A percentile compares a stretch with the other conserved stretches of the same genome.
Evolutionary conservation across 2,329 filamentous ascomycete species (phyloP).

Genomic region (Arthrinium phaeospermum): DNA sequence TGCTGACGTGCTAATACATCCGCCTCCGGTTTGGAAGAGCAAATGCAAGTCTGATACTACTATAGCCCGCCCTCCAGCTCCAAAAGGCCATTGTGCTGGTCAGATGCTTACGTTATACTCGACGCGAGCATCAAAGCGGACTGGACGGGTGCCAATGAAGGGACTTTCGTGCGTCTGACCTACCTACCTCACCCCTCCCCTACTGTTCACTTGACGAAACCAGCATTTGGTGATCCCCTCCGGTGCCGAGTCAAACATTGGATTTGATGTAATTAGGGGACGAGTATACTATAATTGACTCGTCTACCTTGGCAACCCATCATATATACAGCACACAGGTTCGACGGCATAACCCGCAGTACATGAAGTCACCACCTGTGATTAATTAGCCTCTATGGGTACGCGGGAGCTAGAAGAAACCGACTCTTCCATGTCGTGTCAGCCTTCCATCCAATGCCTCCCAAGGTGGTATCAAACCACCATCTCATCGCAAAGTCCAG

Average conservation of each 20-base stretch:
- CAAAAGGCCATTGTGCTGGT: not conserved
- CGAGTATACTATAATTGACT: constrained; percentile 7
- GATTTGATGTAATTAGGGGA: not conserved
- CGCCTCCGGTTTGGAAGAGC: not conserved
- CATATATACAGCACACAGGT: not conserved
- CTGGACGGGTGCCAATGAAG: not conserved
- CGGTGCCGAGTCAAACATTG: constrained; percentile 1
- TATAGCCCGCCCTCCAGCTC: not conserved
- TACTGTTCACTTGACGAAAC: not conserved
- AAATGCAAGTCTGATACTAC: not conserved
- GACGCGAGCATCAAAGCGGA: not conserved
- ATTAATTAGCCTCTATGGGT: constrained; percentile 4
- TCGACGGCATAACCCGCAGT: constrained; percentile 3
- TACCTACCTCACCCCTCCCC: not conserved
- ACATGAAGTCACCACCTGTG: not conserved
- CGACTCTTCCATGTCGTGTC: not conserved
- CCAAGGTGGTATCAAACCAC: constrained; percentile 7
- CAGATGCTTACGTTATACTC: constrained; percentile 10
- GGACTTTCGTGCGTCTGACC: not conserved
- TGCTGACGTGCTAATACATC: not conserved
- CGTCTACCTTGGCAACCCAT: not conserved
- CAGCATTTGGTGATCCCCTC: not conserved
- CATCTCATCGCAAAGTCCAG: not conserved
- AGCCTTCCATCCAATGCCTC: not conserved
- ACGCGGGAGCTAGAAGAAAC: not conserved